Evolutionary conservation across 2,329 filamentous ascomycete genomes (phyloP), one percentile per base, ranked within the genome.

Genomic region (Achaetomium macrosporum): DNA sequence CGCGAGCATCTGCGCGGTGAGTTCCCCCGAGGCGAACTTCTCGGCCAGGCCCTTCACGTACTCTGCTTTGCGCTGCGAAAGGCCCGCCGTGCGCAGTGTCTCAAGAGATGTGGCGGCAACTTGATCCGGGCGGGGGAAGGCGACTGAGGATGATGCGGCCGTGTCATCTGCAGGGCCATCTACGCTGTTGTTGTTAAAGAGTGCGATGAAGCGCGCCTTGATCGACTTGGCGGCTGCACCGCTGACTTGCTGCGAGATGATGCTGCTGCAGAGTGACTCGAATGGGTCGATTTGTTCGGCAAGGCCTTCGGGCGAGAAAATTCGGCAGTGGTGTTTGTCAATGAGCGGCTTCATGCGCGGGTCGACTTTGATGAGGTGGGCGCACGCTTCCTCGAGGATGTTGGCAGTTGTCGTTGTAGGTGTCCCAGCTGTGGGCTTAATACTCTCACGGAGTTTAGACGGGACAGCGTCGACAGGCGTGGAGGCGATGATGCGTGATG

Each of bases 171-270:
- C 25, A 25, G 25, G 25, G 25, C 25, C 25, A 25, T 44, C 37
- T 31, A 43, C 9, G 42, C 19, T 41, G 50, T 33, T 19, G 41
- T 43, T 16, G 49, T 50, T 42, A 43, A 96, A 96, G 6, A 96
- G 72, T 1, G 74, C 76, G 17, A 95, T 72, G 67, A 96, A 96
- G 59, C 89, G 92, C 46, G 79, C 80, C 68, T 92, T 91, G 71
- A 99, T 97, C 6, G 88, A 88, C 60, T 82, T 86, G 12, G 93
- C 93, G 0, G 93, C 93, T 6, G 90, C 90, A 16, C 92, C 90
- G 1, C 90, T 96, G 17, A 99, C 92, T 73, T 99, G 93, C 71
- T 97, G 93, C 49, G 89, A 90, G 63, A 97, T 95, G 65, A 99
- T 96, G 47, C 90, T 87, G 68, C 86, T 91, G 37, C 82, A 79